Conservation (phyloP, 331 rosid species). For the Quercus tomentella region DNA sequence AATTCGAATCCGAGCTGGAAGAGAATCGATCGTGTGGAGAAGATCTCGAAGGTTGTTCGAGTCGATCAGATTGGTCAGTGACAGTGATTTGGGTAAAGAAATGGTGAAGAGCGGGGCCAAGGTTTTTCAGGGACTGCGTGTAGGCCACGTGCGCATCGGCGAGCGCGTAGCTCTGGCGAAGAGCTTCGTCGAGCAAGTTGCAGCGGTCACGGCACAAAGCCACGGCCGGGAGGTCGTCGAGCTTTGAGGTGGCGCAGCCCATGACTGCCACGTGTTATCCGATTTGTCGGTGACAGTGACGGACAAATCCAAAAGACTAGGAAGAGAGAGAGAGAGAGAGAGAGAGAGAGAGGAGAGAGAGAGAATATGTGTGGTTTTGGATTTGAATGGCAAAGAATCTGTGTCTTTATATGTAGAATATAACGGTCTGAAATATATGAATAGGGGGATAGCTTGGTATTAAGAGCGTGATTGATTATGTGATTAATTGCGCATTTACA, state of each 20-base stretch:
- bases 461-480: conserved; percentile 2
- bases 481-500: neutral
- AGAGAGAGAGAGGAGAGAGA: neutral
- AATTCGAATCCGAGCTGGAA: neutral
- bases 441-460: neutral
- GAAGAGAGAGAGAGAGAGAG: neutral
- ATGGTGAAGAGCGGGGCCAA: conserved; percentile 50
- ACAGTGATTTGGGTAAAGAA: conserved; percentile 41
- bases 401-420: neutral
- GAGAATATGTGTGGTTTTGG: neutral
- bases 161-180: conserved; percentile 49
- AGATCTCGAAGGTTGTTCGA: neutral
- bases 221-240: conserved; percentile 72
- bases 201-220: conserved; percentile 85
- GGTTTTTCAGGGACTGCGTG: conserved; percentile 52
- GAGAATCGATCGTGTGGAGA: neutral
- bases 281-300: neutral
- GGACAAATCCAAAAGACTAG: neutral
- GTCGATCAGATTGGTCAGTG: neutral
- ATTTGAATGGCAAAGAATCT: neutral
- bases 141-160: conserved; percentile 73
- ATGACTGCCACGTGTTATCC: conserved; percentile 12
- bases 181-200: conserved; percentile 59
- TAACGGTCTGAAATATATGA: neutral
- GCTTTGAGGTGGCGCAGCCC: conserved; percentile 78